These are phyloP conservation scores for Microdochium nivale DNA, from an alignment of 2,329 filamentous ascomycete species.

Conservation along the genomic window DNA sequence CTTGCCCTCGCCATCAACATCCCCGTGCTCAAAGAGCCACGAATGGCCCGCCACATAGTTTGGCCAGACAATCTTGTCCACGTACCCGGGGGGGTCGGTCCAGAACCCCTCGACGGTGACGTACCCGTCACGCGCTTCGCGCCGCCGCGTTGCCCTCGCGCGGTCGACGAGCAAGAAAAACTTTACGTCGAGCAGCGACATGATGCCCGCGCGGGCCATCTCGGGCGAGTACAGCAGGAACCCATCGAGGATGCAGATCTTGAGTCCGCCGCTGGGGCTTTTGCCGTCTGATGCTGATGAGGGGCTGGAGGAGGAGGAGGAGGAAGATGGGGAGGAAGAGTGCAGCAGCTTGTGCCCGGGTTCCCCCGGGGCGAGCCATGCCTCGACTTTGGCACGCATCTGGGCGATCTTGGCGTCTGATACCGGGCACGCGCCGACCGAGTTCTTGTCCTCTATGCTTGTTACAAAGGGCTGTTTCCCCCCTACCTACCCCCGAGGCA, in stretches of 20 bases:
- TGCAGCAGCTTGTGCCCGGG: slow-evolving; percentile 25
- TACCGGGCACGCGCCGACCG: slow-evolving; percentile 46
- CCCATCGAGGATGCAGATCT: slow-evolving; percentile 73
- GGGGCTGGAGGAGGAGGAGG: slow-evolving; percentile 5
- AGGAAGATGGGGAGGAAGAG: not conserved
- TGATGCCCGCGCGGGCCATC: slow-evolving; percentile 39
- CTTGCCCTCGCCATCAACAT: slow-evolving; percentile 49
- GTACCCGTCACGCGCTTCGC: slow-evolving; percentile 65
- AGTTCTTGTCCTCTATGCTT: slow-evolving; percentile 57
- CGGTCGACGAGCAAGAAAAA: slow-evolving; percentile 70
- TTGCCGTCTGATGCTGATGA: slow-evolving; percentile 15
- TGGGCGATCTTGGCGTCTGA: slow-evolving; percentile 34
- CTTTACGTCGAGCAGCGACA: slow-evolving; percentile 60
- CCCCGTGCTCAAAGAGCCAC: slow-evolving; percentile 65
- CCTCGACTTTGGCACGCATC: slow-evolving; percentile 36
- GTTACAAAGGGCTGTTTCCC: slow-evolving; percentile 34
- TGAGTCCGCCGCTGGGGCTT: too few species aligned
- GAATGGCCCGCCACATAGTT: slow-evolving; percentile 78
- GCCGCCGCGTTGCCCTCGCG: slow-evolving; percentile 51
- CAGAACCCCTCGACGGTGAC: slow-evolving; percentile 86
- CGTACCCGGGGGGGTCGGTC: slow-evolving; percentile 89
- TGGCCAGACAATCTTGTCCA: slow-evolving; percentile 92
- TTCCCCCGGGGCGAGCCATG: slow-evolving; percentile 35
- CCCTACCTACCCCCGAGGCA: too few species aligned
- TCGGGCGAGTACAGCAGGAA: slow-evolving; percentile 69